A percentile compares a stretch with the other conserved stretches of the same genome.
phyloP scores from a whole-genome alignment of 2,329 filamentous ascomycete species.

The Metarhizium album region DNA sequence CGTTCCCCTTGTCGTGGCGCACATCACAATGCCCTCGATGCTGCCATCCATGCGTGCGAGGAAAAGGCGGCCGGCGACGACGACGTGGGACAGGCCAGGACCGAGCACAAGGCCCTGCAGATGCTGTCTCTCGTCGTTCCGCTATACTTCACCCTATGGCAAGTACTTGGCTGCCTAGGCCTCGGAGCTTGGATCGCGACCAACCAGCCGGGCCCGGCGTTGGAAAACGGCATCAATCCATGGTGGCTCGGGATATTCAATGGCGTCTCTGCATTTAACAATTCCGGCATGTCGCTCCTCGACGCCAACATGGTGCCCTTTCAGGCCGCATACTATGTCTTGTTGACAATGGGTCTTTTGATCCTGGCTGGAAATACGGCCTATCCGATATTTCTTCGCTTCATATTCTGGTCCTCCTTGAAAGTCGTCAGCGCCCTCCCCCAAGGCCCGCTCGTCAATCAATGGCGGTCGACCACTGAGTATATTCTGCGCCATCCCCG shows the following conservation, averaged over 20 bases:
- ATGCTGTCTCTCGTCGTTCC: slow-evolving; percentile 50
- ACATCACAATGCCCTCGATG: no score
- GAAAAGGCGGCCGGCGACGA: no score
- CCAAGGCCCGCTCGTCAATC: slow-evolving; percentile 3
- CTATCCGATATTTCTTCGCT: slow-evolving; percentile 52
- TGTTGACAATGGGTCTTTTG: slow-evolving; percentile 43
- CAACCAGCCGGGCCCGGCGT: slow-evolving; percentile 37
- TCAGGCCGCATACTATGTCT: slow-evolving; percentile 38
- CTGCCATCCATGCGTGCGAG: no score
- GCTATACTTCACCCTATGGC: slow-evolving; percentile 48
- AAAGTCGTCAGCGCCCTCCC: not conserved
- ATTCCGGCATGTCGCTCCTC: slow-evolving; percentile 57
- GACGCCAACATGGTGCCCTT: slow-evolving; percentile 57
- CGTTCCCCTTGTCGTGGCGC: no score
- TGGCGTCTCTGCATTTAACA: slow-evolving; percentile 58
- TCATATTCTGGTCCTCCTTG: slow-evolving; percentile 42
- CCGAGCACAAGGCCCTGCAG: slow-evolving; percentile 51
- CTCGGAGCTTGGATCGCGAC: slow-evolving; percentile 50
- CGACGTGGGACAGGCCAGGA: no score
- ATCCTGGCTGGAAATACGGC: slow-evolving; percentile 57
- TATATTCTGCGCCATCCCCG: slow-evolving; percentile 47
- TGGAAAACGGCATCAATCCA: slow-evolving; percentile 47
- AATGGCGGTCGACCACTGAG: slow-evolving; percentile 37
- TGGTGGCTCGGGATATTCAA: slow-evolving; percentile 63
- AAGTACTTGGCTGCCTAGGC: slow-evolving; percentile 46